Evolutionary conservation across 768 basidiomycete genomes (phyloP).

Genomic region (Xerocomus brunneocitrinus): DNA sequence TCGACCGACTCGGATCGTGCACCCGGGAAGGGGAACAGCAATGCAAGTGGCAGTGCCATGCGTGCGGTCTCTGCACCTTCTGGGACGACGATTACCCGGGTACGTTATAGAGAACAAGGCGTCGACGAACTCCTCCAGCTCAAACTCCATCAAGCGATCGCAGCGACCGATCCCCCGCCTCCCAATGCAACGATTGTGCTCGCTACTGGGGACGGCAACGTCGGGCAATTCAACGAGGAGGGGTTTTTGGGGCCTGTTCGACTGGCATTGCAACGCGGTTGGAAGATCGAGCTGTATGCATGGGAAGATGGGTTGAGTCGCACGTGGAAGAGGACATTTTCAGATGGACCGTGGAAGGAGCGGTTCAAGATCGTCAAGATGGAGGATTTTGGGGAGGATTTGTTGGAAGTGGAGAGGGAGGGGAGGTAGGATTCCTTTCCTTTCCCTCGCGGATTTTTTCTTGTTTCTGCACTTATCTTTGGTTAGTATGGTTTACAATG

Average conservation of each 20-base stretch:
- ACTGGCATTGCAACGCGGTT: constrained; percentile 82
- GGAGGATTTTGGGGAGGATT: constrained; percentile 60
- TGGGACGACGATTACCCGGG: constrained; percentile 31
- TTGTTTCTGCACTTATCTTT: neutral
- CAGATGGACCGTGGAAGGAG: constrained; percentile 40
- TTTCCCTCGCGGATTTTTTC: neutral
- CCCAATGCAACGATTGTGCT: constrained; percentile 76
- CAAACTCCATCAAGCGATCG: constrained; percentile 84
- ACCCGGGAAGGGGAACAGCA: neutral
- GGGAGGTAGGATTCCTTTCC: constrained; percentile 10
- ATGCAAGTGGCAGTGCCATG: constrained; percentile 6
- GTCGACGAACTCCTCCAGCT: constrained; percentile 94
- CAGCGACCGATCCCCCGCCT: constrained; percentile 61
- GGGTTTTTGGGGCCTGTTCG: constrained; percentile 88
- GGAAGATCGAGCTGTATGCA: constrained; percentile 92
- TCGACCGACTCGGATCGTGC: constrained; percentile 27
- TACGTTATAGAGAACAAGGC: constrained; percentile 83
- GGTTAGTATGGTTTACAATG: no score
- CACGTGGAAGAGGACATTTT: constrained; percentile 73
- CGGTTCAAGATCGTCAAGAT: constrained; percentile 55
- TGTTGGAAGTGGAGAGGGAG: constrained; percentile 43
- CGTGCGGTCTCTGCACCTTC: constrained; percentile 13
- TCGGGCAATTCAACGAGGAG: constrained; percentile 88
- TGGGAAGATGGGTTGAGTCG: constrained; percentile 84
- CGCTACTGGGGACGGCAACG: constrained; percentile 91